phyloP scores from a whole-genome alignment of 2,329 filamentous ascomycete genomes.

The Chaetomiaceae sp. region DNA sequence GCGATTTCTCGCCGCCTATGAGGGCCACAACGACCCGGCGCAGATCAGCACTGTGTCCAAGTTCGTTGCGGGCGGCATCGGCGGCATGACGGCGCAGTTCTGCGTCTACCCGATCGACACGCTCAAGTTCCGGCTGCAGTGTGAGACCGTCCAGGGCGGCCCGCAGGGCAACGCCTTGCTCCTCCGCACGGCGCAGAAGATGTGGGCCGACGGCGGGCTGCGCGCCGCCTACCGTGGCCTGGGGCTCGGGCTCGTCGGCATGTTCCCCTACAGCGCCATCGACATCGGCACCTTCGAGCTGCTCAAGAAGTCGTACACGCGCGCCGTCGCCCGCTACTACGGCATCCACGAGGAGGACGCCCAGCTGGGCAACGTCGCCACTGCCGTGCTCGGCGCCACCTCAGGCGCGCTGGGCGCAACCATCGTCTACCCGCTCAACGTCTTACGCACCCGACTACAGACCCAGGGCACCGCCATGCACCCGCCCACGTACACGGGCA shows the following conservation, averaged over 20 bases:
- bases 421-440: constrained; percentile 92
- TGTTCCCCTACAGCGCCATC: constrained; percentile 97
- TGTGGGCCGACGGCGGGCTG: constrained; percentile 71
- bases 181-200: constrained; percentile 73
- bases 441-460: constrained; percentile 85
- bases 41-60: constrained; percentile 78
- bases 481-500: constrained; percentile 81
- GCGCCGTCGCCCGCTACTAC: constrained; percentile 60
- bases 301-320: constrained; percentile 68
- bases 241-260: constrained; percentile 87
- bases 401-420: constrained; percentile 88
- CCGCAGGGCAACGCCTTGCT: constrained; percentile 78
- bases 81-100: constrained; percentile 92
- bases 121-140: constrained; percentile 79
- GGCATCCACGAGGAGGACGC: constrained; percentile 80
- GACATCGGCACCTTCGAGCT: constrained; percentile 95
- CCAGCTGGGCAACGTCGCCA: constrained; percentile 71
- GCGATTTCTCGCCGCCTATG: constrained; percentile 73
- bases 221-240: constrained; percentile 82
- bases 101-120: constrained; percentile 93
- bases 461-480: constrained; percentile 93
- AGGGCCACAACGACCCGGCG: constrained; percentile 79
- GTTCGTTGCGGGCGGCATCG: constrained; percentile 83
- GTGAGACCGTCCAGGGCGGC: constrained; percentile 83
- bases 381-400: constrained; percentile 82